Base-by-base conservation (phyloP, 2,329 filamentous ascomycete species). In the Calonectria crousiana region DNA sequence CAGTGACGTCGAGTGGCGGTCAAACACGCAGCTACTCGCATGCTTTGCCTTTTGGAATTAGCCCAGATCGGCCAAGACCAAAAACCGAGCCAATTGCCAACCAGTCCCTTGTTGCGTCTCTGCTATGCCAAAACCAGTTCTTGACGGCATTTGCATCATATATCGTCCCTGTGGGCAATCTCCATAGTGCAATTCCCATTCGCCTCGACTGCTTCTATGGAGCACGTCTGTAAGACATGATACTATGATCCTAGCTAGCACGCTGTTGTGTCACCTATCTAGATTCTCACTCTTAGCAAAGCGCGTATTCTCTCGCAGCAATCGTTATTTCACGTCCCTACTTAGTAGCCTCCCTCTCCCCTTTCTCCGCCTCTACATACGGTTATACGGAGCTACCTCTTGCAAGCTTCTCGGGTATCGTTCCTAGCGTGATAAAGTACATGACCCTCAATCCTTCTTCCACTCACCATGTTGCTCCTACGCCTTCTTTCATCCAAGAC, bases 361-460 rank as follows among this genome's bases (percentile, higher is more conserved):
- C 14, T 65, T 23, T 47, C 23, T 51, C 49, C 34, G 26, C 60
- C 36, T 70, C 68, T 62, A 71, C 67, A 56, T 64, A 73, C 36
- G 47, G 67, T 74, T 67, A 36, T 76, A 74, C 76, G 74, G 65
- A 78, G 77, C 74, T 67, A 62, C 72, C 71, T 73, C 62, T 71
- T 71, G 56, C 64, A 65, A 80, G 75, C 78, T 77, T 76, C 76
- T 75, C 75, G 79, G 79, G 79, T 81, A 81, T 81, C 79, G 78
- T 80, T 80, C 72, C 76, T 78, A 73, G 52, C 74, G 78, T 79
- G 75, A 72, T 74, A 80, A 81, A 80, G 75, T 79, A 81, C 74
- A 81, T 58, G 74, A 78, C 56, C 73, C 67, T 72, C 72, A 60
- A 71, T 66, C 72, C 65, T 41, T 72, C 73, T 51, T 71, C 73